phyloP scores from a whole-genome alignment of 495 filamentous ascomycete species.

The Podospora tetraspora region DNA sequence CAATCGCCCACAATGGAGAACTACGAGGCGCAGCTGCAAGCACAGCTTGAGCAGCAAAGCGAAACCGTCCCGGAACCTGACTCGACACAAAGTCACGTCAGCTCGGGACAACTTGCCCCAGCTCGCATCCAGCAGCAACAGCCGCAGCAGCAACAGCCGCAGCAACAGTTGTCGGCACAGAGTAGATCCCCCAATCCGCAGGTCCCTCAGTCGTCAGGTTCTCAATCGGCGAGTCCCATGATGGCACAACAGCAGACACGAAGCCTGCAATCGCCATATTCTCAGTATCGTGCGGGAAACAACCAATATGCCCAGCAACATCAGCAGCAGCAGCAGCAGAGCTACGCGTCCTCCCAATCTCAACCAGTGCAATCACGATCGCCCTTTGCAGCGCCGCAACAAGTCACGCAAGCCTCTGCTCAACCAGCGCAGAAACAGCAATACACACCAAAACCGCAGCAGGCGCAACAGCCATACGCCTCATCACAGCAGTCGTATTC shows the following conservation, averaged over 20 bases:
- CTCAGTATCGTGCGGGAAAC: constrained; percentile 20
- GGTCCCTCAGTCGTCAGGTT: constrained; percentile 23
- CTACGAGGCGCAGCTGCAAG: constrained; percentile 31
- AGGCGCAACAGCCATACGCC: constrained; percentile 17
- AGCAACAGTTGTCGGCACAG: constrained; percentile 21
- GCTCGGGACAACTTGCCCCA: constrained; percentile 14
- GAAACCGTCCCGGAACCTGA: constrained; percentile 18
- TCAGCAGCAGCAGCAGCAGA: constrained; percentile 18
- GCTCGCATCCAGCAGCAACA: constrained; percentile 23
- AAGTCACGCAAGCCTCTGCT: constrained; percentile 14
- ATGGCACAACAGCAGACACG: constrained; percentile 17
- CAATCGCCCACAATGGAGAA: constrained; percentile 33
- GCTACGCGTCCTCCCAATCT: constrained; percentile 15
- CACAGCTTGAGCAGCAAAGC: constrained; percentile 27
- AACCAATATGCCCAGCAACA: constrained; percentile 19
- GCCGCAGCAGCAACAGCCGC: constrained; percentile 23
- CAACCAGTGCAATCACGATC: constrained; percentile 24
- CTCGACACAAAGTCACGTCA: constrained; percentile 12
- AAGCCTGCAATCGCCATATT: constrained; percentile 18
- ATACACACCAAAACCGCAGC: constrained; percentile 19
- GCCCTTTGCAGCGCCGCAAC: constrained; percentile 24
- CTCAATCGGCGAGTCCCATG: constrained; percentile 18
- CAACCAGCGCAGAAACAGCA: constrained; percentile 21
- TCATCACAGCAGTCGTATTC: constrained; percentile 23
- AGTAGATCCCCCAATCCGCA: constrained; percentile 25